These are phyloP conservation scores for Scheffersomyces titani DNA, from an alignment of 1,139 yeast species.

Conservation along the genomic window DNA sequence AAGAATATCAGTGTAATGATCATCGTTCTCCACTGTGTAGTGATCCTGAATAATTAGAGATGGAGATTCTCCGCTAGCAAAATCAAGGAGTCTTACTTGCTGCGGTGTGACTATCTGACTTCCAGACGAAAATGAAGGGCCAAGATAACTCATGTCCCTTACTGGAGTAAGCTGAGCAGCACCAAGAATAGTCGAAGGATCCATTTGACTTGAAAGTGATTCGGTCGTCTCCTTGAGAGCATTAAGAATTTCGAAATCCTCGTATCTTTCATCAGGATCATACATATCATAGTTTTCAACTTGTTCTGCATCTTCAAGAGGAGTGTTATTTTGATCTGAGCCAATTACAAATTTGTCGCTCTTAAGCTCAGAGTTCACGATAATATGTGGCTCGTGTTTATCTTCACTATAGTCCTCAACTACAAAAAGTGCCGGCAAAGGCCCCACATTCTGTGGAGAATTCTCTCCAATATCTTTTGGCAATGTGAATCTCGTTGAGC, in stretches of 20 bases:
- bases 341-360: neutral
- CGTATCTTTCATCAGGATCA: conserved; percentile 1
- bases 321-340: neutral
- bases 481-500: neutral
- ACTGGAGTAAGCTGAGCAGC: neutral
- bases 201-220: neutral
- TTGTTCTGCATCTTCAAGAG: neutral
- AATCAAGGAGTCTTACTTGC: neutral
- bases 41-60: neutral
- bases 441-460: no score
- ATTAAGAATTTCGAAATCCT: neutral
- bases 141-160: neutral
- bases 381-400: neutral
- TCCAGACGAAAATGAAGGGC: neutral
- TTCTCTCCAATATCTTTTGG: neutral
- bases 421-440: neutral
- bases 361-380: neutral
- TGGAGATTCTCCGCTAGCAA: neutral
- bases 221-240: neutral
- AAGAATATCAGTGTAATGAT: neutral
- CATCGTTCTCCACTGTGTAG: neutral
- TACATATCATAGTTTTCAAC: neutral
- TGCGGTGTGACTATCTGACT: neutral
- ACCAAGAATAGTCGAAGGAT: neutral
- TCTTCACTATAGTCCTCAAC: neutral